phyloP scores from a whole-genome alignment of 192 early-diverging fungal species.

The Coemansia sp. region DNA sequence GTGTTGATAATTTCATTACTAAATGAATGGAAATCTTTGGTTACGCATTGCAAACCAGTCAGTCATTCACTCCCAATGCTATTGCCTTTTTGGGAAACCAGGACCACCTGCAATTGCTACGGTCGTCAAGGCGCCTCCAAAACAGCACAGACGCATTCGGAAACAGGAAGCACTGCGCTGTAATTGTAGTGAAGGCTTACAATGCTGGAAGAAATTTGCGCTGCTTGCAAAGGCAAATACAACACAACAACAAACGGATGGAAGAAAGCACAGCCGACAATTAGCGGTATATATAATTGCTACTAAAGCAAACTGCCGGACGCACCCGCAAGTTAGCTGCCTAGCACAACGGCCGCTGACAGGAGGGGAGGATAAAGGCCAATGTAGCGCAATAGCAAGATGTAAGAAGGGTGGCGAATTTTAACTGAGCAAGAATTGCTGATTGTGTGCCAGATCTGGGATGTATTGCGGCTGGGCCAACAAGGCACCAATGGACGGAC shows the following conservation, averaged over 20 bases:
- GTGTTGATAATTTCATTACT: conserved; percentile 46
- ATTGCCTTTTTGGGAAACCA: conserved; percentile 9
- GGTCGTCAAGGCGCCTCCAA: background rate
- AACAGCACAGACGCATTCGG: conserved; percentile 7
- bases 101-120: conserved; percentile 3
- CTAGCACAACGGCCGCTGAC: conserved; percentile 1
- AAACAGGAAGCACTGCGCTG: background rate
- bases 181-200: too few species aligned
- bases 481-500: background rate
- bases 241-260: background rate
- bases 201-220: too few species aligned
- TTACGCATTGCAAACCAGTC: conserved; percentile 32
- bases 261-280: background rate
- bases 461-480: conserved; percentile 3
- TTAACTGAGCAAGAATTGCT: background rate
- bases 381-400: background rate
- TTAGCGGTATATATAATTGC: conserved; percentile 8
- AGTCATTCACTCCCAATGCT: conserved; percentile 10
- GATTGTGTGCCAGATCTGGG: background rate
- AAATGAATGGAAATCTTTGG: conserved; percentile 42
- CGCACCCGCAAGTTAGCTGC: background rate
- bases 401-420: background rate
- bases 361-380: background rate
- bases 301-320: conserved; percentile 3
- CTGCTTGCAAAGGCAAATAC: conserved; percentile 8